These are phyloP conservation scores for Pseudocercospora cruenta DNA, from an alignment of 2,329 filamentous ascomycete genomes.

Conservation along the genomic window DNA sequence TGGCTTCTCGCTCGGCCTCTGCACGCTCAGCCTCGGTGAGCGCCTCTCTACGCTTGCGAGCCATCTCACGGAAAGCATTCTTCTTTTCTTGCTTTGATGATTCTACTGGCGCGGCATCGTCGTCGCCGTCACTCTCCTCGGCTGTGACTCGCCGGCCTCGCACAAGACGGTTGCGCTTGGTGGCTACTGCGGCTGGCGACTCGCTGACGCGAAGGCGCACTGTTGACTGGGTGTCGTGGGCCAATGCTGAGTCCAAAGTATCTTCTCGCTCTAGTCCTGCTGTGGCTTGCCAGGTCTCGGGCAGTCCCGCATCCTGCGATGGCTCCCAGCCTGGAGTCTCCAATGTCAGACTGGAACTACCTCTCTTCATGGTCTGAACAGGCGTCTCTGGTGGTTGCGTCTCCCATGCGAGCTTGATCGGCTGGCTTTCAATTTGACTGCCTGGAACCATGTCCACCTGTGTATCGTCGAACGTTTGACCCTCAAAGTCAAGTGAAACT, in stretches of 20 bases:
- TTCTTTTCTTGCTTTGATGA: conserved; percentile 40
- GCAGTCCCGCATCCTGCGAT: conserved; percentile 38
- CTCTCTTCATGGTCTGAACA: conserved; percentile 25
- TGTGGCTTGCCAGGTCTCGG: conserved; percentile 31
- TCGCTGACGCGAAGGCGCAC: conserved; percentile 38
- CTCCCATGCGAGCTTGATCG: conserved; percentile 43
- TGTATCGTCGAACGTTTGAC: conserved; percentile 19
- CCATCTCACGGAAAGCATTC: conserved; percentile 69
- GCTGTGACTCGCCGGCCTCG: conserved; percentile 47
- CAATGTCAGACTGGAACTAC: conserved; percentile 26
- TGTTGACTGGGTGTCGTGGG: conserved; percentile 39
- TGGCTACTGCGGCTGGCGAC: conserved; percentile 29
- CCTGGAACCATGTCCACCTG: conserved; percentile 25
- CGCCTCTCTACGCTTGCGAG: conserved; percentile 63
- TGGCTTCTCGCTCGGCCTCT: conserved; percentile 74
- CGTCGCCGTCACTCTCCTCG: conserved; percentile 45
- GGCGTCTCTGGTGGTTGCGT: conserved; percentile 38
- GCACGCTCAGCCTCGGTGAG: conserved; percentile 41
- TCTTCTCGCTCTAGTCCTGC: conserved; percentile 24
- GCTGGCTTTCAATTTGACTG: conserved; percentile 37
- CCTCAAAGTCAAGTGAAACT: conserved; percentile 13
- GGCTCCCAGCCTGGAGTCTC: conserved; percentile 42
- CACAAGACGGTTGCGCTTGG: conserved; percentile 61
- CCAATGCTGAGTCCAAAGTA: conserved; percentile 24
- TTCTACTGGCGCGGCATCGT: conserved; percentile 44